These are phyloP conservation scores for Rhodosorus marinus DNA, from an alignment of 23 red algal genomes.

Conservation along the genomic window DNA sequence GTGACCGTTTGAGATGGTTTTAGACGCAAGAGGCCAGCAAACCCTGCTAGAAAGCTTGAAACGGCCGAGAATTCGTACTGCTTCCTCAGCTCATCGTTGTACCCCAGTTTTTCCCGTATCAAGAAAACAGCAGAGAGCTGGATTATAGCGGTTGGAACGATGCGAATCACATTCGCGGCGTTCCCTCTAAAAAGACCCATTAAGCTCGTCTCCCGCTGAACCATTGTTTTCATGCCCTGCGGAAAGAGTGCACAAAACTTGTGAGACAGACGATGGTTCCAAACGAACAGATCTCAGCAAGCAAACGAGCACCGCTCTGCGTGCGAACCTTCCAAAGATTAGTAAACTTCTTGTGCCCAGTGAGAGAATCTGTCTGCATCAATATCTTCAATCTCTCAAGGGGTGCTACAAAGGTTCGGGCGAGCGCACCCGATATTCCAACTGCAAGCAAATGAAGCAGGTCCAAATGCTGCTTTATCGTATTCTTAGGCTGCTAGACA, in stretches of 20 bases:
- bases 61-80: too few relatives aligned
- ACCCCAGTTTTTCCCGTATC: constrained; percentile 8
- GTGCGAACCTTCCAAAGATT: neutral
- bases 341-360: neutral
- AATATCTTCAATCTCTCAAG: constrained; percentile 88
- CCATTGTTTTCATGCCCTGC: constrained; percentile 51
- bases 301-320: neutral
- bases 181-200: constrained; percentile 53
- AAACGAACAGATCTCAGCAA: too few relatives aligned
- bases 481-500: too few relatives aligned
- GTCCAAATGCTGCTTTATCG: too few relatives aligned
- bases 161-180: constrained; percentile 80
- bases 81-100: constrained; percentile 4
- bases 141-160: constrained; percentile 62
- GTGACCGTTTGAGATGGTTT: too few relatives aligned
- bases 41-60: too few relatives aligned
- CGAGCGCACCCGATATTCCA: constrained; percentile 32
- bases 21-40: too few relatives aligned
- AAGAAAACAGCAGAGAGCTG: constrained; percentile 53
- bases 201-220: constrained; percentile 23
- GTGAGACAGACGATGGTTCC: too few relatives aligned
- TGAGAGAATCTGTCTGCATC: constrained; percentile 8
- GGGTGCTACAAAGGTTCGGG: constrained; percentile 67
- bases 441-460: constrained; percentile 35
- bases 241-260: too few relatives aligned